These are phyloP conservation scores for Eimeria necatrix DNA, from an alignment of 169 alveolate genomes.

Conservation along the genomic window DNA sequence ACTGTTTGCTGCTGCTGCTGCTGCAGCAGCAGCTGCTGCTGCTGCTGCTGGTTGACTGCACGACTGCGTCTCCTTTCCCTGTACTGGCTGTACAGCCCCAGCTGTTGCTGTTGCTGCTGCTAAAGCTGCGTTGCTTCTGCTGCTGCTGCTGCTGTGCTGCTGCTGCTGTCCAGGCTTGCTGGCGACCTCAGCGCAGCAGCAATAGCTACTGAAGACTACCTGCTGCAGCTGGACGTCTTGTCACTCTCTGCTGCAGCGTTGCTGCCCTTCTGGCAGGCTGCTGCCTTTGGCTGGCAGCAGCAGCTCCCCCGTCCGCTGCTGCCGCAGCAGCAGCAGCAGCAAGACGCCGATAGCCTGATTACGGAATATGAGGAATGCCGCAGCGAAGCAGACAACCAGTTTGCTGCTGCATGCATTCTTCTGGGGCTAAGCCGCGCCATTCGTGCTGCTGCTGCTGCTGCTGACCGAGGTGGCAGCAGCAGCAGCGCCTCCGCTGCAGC, in stretches of 20 bases:
- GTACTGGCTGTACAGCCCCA: too few species aligned
- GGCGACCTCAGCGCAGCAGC: conserved; percentile 57
- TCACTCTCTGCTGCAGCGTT: conserved; percentile 52
- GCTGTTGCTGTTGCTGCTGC: conserved; percentile 6
- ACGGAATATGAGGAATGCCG: conserved; percentile 49
- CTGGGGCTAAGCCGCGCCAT: conserved; percentile 5
- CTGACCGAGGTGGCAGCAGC: conserved; percentile 34
- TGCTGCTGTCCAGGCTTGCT: conserved; percentile 14
- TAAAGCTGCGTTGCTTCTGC: background rate
- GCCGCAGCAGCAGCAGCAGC: conserved; percentile 24
- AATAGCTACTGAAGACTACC: conserved; percentile 32
- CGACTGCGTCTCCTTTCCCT: too few species aligned
- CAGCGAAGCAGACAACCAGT: conserved; percentile 59
- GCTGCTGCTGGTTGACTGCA: too few species aligned
- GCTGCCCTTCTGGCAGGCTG: conserved; percentile 65
- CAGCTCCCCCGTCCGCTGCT: background rate
- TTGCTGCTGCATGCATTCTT: conserved; percentile 40
- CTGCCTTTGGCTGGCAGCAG: background rate
- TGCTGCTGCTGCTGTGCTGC: background rate
- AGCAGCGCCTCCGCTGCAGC: background rate
- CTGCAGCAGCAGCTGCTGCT: background rate
- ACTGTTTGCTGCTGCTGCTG: conserved; percentile 29
- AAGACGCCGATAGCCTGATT: background rate
- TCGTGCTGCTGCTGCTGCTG: conserved; percentile 41
- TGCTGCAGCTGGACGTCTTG: background rate